phyloP scores from a whole-genome alignment of 2,329 filamentous ascomycete genomes.

The Pseudofabraea citricarpa region DNA sequence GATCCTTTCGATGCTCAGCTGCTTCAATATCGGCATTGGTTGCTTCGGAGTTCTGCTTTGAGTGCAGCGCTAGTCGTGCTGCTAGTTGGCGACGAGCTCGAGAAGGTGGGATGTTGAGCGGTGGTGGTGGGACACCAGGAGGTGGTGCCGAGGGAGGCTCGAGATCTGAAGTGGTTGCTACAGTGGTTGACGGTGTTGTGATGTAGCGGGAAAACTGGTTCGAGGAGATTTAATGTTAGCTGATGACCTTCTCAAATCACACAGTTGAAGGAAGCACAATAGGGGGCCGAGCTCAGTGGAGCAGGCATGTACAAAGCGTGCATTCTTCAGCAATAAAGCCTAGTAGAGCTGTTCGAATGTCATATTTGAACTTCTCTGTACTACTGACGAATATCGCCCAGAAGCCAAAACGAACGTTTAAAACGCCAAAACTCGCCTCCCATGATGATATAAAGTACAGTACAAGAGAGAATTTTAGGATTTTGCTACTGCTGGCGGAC shows the following conservation, averaged over 20 bases:
- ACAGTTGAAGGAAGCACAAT: slow-evolving; percentile 8
- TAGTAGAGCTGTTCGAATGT: slow-evolving; percentile 15
- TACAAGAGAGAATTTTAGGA: slow-evolving; percentile 19
- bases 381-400: slow-evolving; percentile 13
- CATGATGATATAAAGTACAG: slow-evolving; percentile 16
- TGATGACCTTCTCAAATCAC: slow-evolving; percentile 6
- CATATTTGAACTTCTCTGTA: slow-evolving; percentile 18
- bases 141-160: slow-evolving; percentile 56
- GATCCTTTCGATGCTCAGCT: slow-evolving; percentile 15
- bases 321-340: slow-evolving; percentile 13
- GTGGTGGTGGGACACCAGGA: slow-evolving; percentile 58
- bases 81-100: slow-evolving; percentile 86
- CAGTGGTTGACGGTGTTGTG: slow-evolving; percentile 27
- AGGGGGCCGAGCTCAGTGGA: slow-evolving; percentile 10
- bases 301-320: slow-evolving; percentile 10
- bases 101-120: slow-evolving; percentile 80
- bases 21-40: slow-evolving; percentile 18
- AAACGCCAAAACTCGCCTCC: slow-evolving; percentile 8
- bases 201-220: slow-evolving; percentile 31
- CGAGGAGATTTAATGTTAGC: slow-evolving; percentile 15
- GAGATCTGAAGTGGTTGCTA: slow-evolving; percentile 30
- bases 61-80: slow-evolving; percentile 74
- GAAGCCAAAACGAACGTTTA: slow-evolving; percentile 7
- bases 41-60: slow-evolving; percentile 45
- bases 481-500: slow-evolving; percentile 48